Evolutionary conservation across 2,329 filamentous ascomycete species (phyloP).

Genomic region (Boeremia lycopersici): DNA sequence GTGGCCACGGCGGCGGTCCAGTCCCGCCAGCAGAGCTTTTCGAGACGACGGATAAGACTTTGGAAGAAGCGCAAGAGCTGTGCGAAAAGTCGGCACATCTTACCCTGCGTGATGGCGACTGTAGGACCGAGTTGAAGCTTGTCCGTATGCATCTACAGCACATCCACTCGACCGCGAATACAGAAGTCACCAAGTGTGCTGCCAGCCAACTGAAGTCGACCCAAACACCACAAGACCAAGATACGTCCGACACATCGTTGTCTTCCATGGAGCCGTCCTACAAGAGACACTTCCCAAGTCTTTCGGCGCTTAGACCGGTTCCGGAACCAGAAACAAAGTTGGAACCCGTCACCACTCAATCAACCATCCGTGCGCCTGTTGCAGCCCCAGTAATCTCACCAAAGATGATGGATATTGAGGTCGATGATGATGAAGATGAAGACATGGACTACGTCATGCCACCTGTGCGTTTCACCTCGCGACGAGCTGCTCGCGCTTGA

Average conservation of each 20-base stretch:
- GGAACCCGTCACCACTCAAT: constrained; percentile 6
- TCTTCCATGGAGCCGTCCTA: constrained; percentile 23
- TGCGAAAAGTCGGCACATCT: constrained; percentile 89
- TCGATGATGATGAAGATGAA: constrained; percentile 42
- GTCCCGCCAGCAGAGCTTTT: constrained; percentile 37
- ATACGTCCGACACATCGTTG: constrained; percentile 25
- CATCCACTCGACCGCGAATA: constrained; percentile 65
- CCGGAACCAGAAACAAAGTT: constrained; percentile 11
- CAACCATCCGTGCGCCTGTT: constrained; percentile 6
- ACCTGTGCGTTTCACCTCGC: constrained; percentile 45
- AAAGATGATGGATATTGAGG: constrained; percentile 42
- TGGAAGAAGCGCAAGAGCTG: constrained; percentile 80
- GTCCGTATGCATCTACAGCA: constrained; percentile 70
- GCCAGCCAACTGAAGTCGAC: constrained; percentile 23
- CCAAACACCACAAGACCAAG: constrained; percentile 20
- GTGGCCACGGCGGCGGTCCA: constrained; percentile 13
- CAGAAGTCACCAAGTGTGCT: constrained; percentile 34
- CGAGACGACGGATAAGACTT: constrained; percentile 75
- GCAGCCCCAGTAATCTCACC: constrained; percentile 11
- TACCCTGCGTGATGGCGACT: constrained; percentile 86
- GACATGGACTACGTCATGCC: constrained; percentile 45
- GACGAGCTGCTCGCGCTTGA: constrained; percentile 24
- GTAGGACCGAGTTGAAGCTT: constrained; percentile 73
- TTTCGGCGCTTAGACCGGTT: constrained; percentile 11
- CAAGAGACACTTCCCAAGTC: constrained; percentile 23